These are phyloP conservation scores for Colletotrichum destructivum DNA, from an alignment of 2,329 filamentous ascomycete genomes.

Conservation along the genomic window DNA sequence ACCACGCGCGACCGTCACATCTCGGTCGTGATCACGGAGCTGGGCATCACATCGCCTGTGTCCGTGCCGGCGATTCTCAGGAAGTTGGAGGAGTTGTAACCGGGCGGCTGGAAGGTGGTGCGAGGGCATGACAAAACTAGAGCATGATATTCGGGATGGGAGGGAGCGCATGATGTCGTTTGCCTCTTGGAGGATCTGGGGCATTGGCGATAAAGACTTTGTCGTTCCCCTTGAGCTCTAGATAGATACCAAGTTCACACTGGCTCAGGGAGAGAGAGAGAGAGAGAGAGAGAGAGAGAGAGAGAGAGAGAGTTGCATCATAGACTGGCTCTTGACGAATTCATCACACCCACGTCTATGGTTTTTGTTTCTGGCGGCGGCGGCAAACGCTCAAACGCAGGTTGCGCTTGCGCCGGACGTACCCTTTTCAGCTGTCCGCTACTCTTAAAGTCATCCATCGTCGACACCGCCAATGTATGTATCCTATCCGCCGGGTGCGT, in stretches of 20 bases:
- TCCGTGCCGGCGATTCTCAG: conserved; percentile 79
- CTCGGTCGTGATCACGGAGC: conserved; percentile 91
- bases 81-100: conserved; percentile 70
- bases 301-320: background rate
- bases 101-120: conserved; percentile 3
- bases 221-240: conserved; percentile 6
- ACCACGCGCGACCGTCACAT: conserved; percentile 91
- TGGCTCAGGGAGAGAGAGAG: background rate
- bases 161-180: conserved; percentile 1
- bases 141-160: background rate
- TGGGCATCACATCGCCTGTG: conserved; percentile 87
- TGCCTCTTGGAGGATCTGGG: background rate
- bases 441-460: background rate
- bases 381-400: background rate
- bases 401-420: background rate
- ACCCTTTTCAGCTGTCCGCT: background rate
- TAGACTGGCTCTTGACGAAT: conserved; percentile 13
- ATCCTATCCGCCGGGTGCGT: background rate
- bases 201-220: background rate
- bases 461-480: background rate
- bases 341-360: background rate
- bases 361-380: background rate
- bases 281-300: background rate
- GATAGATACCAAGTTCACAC: conserved; percentile 38
- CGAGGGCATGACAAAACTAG: background rate